These are phyloP conservation scores for Moesziomyces parantarcticus DNA, from an alignment of 1,284 basidiomycete genomes.

Conservation along the genomic window DNA sequence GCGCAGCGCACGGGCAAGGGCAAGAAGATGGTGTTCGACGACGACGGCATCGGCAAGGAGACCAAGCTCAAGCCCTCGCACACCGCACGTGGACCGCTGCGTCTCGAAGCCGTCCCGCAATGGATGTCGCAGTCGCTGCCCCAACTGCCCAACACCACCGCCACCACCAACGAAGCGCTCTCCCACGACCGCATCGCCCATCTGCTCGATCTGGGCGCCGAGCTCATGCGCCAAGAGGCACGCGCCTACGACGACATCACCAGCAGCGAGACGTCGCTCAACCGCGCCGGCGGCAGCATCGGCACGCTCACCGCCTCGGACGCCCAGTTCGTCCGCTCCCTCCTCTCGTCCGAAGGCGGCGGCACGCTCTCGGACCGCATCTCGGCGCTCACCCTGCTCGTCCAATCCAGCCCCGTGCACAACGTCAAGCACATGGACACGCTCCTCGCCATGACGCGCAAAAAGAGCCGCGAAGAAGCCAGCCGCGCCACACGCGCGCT, in stretches of 20 bases:
- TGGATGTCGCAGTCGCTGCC: conserved; percentile 49
- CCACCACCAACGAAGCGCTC: conserved; percentile 5
- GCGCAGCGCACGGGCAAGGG: conserved; percentile 40
- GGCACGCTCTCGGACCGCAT: conserved; percentile 89
- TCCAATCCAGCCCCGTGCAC: conserved; percentile 90
- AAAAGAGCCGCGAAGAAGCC: conserved; percentile 89
- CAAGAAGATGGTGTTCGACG: conserved; percentile 56
- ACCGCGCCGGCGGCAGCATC: conserved; percentile 47
- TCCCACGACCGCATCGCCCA: conserved; percentile 44
- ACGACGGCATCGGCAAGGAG: conserved; percentile 37
- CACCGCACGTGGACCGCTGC: conserved; percentile 22
- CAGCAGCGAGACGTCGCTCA: conserved; percentile 54
- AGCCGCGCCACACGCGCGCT: conserved; percentile 88
- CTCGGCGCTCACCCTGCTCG: conserved; percentile 88
- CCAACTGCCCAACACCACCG: conserved; percentile 25
- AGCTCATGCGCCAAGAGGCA: conserved; percentile 55
- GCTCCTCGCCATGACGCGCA: conserved; percentile 82
- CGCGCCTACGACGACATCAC: conserved; percentile 55
- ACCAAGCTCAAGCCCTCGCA: conserved; percentile 20
- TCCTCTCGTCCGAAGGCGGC: conserved; percentile 59
- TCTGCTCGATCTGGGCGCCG: conserved; percentile 52
- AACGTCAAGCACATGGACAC: conserved; percentile 74
- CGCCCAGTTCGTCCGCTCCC: conserved; percentile 64
- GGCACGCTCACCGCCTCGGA: conserved; percentile 61
- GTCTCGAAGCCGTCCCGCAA: conserved; percentile 48